Evolutionary conservation across 2,329 filamentous ascomycete genomes (phyloP), one percentile per base, ranked within the genome.

Genomic region (Apiospora malaysiana): DNA sequence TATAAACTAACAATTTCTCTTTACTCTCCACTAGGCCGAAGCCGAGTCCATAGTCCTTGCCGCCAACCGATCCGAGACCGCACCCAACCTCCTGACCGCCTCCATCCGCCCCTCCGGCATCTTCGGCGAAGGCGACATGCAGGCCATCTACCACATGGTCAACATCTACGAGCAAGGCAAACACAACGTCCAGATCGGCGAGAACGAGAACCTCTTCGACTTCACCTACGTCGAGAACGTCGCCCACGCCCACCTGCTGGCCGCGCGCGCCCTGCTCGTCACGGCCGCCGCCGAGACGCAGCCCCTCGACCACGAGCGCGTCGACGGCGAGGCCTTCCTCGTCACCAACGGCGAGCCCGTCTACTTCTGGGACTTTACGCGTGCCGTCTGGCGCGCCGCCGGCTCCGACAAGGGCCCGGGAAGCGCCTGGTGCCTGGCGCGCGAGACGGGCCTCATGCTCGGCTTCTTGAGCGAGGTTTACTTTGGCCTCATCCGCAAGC

Each of bases 361-460:
- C 25, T 95, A 95, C 80, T 97, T 97, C 82, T 97, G 96, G 90
- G 94, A 97, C 81, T 93, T 97, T 79, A 90, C 93, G 71, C 88
- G 93, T 51, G 90, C 91, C 49, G 87, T 97, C 66, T 98, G 94
- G 94, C 83, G 83, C 73, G 86, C 85, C 56, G 88, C 88, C 14
- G 90, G 90, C 46, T 85, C 81, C 70, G 79, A 83, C 9, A 81
- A 82, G 71, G 88, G 88, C 25, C 86, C 84, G 6, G 84, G 85
- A 68, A 82, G 86, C 74, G 87, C 88, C 69, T 90, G 89, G 87
- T 79, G 81, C 7, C 83, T 92, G 73, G 81, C 85, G 66, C 84
- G 84, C 71, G 85, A 85, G 66, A 68, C 88, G 49, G 89, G 88
- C 70, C 77, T 89, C 72, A 71, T 83, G 16, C 77, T 91, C 18